Conservation (phyloP, 2,329 filamentous ascomycete species). For the Eutypa lata region DNA sequence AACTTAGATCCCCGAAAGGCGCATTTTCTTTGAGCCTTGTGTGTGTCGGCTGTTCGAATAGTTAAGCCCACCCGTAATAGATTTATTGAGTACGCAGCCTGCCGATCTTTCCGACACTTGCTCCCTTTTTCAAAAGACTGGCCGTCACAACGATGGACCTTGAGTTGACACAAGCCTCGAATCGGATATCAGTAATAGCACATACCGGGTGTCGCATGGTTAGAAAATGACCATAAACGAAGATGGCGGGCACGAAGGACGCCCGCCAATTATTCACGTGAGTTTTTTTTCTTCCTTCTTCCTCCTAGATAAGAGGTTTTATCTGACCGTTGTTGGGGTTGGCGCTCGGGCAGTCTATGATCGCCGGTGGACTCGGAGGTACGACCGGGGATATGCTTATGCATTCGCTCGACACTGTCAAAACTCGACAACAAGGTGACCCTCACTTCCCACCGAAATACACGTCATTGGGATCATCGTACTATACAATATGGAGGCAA, state of each 20-base stretch:
- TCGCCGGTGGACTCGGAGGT: conserved; percentile 89
- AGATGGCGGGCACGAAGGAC: conserved; percentile 50
- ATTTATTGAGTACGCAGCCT: neutral
- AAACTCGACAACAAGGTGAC: conserved; percentile 95
- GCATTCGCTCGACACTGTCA: conserved; percentile 98
- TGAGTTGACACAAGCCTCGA: conserved; percentile 16
- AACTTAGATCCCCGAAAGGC: neutral
- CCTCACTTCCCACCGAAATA: conserved; percentile 92
- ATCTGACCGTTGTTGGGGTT: conserved; percentile 13
- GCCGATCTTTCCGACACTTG: conserved; percentile 12
- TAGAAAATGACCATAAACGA: conserved; percentile 34
- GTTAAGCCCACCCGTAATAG: neutral
- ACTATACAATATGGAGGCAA: conserved; percentile 88
- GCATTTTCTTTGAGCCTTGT: neutral
- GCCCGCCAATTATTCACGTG: conserved; percentile 64
- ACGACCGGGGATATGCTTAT: conserved; percentile 95
- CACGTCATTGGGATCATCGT: conserved; percentile 83
- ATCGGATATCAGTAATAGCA: conserved; percentile 16
- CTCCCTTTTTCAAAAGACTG: conserved; percentile 7
- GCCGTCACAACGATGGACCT: conserved; percentile 22
- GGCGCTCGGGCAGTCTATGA: conserved; percentile 70
- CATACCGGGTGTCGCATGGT: conserved; percentile 10
- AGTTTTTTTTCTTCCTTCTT: conserved; percentile 26
- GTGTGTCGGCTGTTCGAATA: neutral
- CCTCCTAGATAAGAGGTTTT: conserved; percentile 13